Evolutionary conservation across 2,329 filamentous ascomycete genomes (phyloP), one percentile per base, ranked within the genome.

Genomic region (Epichloe bromicola): DNA sequence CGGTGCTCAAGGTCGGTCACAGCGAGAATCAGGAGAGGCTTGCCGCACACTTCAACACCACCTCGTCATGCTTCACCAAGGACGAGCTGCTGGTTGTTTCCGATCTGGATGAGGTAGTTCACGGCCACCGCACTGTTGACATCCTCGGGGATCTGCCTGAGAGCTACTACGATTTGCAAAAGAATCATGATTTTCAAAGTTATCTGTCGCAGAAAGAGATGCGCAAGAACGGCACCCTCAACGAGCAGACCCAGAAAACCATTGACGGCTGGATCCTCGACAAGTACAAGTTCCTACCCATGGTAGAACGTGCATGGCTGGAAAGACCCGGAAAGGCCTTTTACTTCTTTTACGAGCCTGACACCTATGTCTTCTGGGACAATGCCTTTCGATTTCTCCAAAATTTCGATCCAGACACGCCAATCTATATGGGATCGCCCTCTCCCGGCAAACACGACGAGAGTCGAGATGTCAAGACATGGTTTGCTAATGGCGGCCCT

Each of bases 401-500:
- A 70, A 74, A 49, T 66, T 70, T 3, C 62, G 60, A 33, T 48
- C 68, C 72, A 63, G 73, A 39, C 67, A 70, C 34, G 61, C 72
- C 41, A 78, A 79, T 57, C 59, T 79, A n/a, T 58, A 67, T 77
- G 77, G 77, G 26, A 75, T 74, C 49, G 67, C 71, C 30, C 72
- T 74, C 48, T 72, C 70, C 51, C 63, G 75, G 70, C 7, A 61
- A 60, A 7, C 55, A 57, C 37, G 62, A 65, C 49, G 54, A 59
- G 4, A 57, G 59, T 33, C 60, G 60, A 46, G 58, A 64, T 47
- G 64, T 65, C 36, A 65, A 62, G 26, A 67, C 69, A 46, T 64
- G 69, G 2, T 80, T 80, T 55, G 77, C 73, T 15, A 78, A 81
- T 57, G 78, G 78, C 14, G 78, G 78, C 2, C 77, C 73, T 40